Base-by-base conservation (phyloP, 139 green algal genomes). In the Tetradesmus lagerheimii region DNA sequence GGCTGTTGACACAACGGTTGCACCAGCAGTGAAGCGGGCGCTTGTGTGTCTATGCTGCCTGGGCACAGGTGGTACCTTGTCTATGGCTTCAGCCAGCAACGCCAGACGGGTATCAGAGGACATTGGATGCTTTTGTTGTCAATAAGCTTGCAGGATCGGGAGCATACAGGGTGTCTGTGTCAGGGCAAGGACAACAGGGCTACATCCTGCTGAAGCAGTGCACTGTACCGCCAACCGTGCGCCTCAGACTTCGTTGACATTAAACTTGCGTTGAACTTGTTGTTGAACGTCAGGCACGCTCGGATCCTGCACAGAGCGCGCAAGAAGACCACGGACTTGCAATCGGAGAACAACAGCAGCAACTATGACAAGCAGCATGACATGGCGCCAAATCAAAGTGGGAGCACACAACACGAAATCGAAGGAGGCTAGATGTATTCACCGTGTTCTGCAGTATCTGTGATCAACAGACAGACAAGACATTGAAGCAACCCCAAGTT, bases 21-120 rank as follows among this genome's bases (percentile, higher is more conserved):
- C 11, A 6, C 9, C 14, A 34, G 35, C 37, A 82, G 76, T 29
- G 25, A 29, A 18, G 18, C 16, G 16, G 23, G 23, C 37, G 15
- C 1, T 38, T 35, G 67, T 78, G 57, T 8, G 2, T 57, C 57
- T 9, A 9, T 20, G 57, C 15, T 15, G 15, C 18, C 15, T 62
- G 23, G 31, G 20, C 57, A n/a, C 57, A 31, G 57, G 57, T 31
- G 23, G 57, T n/a, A 82, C 80, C 80, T 86, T 86, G 80, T 74
- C n/a, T 29, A 86, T 74, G 47, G 80, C 80, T 45, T 74, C 80
- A 45, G 50, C 80, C n/a, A 86, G 34, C 37, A 84, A 29, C 34
- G 39, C 29, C 15, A 67, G 20, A 31, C 57, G 23, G 23, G 18
- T 6, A 8, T 71, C 57, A 6, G 57, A 31, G 23, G 57, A n/a